Evolutionary conservation across 148 eudicot species (phyloP).

Genomic region (Chenopodium formosanum): DNA sequence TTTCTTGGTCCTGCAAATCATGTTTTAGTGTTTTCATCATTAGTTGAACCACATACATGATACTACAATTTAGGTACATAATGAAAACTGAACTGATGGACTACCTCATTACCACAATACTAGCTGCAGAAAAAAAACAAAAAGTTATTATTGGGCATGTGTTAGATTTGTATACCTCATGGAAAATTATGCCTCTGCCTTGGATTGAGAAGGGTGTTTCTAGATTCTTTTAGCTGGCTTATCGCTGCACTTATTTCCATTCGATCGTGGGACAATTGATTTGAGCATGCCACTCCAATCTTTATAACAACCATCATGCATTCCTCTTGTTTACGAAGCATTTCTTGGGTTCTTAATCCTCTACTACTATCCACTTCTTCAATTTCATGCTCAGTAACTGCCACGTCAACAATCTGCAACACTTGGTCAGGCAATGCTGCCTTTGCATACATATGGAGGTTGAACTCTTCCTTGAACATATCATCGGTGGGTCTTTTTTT

Average conservation of each 20-base stretch:
- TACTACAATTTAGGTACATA: no score
- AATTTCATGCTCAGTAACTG: background rate
- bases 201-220: background rate
- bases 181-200: background rate
- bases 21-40: no score
- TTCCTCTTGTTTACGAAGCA: background rate
- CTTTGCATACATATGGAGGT: conserved; percentile 12
- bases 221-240: conserved; percentile 1
- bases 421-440: background rate
- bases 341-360: background rate
- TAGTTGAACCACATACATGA: no score
- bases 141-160: no score
- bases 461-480: conserved; percentile 9
- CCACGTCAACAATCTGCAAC: conserved; percentile 15
- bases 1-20: no score
- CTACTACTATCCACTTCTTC: background rate
- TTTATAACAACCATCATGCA: background rate
- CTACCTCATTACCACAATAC: no score
- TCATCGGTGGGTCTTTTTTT: conserved; percentile 16
- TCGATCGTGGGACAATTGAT: background rate
- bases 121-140: no score
- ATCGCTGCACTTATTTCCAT: conserved; percentile 10
- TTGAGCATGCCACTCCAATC: conserved; percentile 22
- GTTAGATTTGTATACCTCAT: background rate
- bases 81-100: no score